Conservation (phyloP, 1,139 yeast species). For the Kodamaea arcana region DNA sequence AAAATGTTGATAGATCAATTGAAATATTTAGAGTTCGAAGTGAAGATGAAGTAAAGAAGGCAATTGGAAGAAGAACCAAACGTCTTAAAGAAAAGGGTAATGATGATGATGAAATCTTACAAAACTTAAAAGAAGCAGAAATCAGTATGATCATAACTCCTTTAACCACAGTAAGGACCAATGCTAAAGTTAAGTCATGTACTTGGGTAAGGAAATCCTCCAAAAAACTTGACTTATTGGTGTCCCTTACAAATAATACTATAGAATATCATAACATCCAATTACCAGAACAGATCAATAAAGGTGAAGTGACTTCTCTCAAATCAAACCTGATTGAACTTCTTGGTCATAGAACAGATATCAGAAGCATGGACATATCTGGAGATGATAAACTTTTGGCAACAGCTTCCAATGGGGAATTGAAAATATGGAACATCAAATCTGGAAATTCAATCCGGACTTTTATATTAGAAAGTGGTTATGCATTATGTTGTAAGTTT, state of each 20-base stretch:
- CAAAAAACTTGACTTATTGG: constrained; percentile 53
- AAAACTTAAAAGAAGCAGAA: constrained; percentile 51
- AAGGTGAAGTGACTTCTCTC: constrained; percentile 28
- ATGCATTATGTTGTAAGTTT: constrained; percentile 75
- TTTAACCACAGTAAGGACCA: constrained; percentile 56
- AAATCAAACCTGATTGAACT: constrained; percentile 60
- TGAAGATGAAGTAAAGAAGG: constrained; percentile 75
- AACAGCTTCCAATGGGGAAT: constrained; percentile 84
- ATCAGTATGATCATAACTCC: constrained; percentile 60
- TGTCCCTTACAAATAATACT: constrained; percentile 68
- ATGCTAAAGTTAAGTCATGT: constrained; percentile 53
- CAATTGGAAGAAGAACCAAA: constrained; percentile 72
- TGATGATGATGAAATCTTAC: constrained; percentile 57
- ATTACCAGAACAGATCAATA: constrained; percentile 44
- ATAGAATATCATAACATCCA: constrained; percentile 63
- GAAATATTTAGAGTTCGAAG: constrained; percentile 78
- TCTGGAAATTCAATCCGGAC: constrained; percentile 78
- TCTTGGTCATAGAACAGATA: constrained; percentile 86
- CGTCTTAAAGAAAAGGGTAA: constrained; percentile 68
- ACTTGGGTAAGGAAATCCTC: constrained; percentile 48
- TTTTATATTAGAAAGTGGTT: constrained; percentile 70
- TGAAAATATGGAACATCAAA: constrained; percentile 83
- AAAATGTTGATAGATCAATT: constrained; percentile 75
- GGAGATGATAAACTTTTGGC: constrained; percentile 77
- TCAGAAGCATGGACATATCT: constrained; percentile 78